A percentile compares a stretch with the other conserved stretches of the same genome.
phyloP scores from a whole-genome alignment of 2,329 filamentous ascomycete species.

The Pseudonectria buxi region DNA sequence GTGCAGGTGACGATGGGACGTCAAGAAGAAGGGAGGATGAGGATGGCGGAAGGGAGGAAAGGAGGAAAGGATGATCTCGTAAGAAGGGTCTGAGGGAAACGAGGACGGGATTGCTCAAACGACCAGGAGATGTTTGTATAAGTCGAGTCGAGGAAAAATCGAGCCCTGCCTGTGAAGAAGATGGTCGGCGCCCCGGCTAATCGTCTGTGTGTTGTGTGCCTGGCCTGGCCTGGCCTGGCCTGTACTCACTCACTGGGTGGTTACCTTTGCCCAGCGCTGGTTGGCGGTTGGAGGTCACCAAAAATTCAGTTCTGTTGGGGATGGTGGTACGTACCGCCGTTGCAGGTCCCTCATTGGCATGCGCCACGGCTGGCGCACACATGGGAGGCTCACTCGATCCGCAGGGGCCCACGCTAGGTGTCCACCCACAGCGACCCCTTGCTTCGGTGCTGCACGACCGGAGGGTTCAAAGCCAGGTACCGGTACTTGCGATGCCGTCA shows the following conservation, averaged over 20 bases:
- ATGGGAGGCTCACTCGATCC: slow-evolving; percentile 23
- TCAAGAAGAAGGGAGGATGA: slow-evolving; percentile 9
- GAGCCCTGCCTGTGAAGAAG: slow-evolving; percentile 12
- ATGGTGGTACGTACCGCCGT: slow-evolving; percentile 25
- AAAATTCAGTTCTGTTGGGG: slow-evolving; percentile 37
- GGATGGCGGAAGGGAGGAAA: slow-evolving; percentile 14
- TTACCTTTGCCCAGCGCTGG: too few relatives aligned
- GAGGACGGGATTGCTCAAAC: slow-evolving; percentile 17
- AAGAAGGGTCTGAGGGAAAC: slow-evolving; percentile 16
- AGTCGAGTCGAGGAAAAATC: slow-evolving; percentile 23
- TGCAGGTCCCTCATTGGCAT: slow-evolving; percentile 19
- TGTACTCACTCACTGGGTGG: too few relatives aligned
- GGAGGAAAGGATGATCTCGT: slow-evolving; percentile 21
- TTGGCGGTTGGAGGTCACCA: slow-evolving; percentile 13
- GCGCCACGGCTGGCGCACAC: slow-evolving; percentile 8
- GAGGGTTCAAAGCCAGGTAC: background rate
- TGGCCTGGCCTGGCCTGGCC: too few relatives aligned
- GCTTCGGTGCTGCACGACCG: slow-evolving; percentile 14
- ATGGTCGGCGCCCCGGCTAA: slow-evolving; percentile 13
- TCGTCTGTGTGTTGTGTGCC: slow-evolving; percentile 13
- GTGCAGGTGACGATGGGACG: slow-evolving; percentile 7
- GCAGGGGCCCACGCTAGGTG: slow-evolving; percentile 12
- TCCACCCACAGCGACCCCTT: slow-evolving; percentile 11
- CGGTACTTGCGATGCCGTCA: too few relatives aligned
- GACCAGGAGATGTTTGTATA: slow-evolving; percentile 27